phyloP scores from a whole-genome alignment of 208 protist species.

The Strigomonas galati region DNA sequence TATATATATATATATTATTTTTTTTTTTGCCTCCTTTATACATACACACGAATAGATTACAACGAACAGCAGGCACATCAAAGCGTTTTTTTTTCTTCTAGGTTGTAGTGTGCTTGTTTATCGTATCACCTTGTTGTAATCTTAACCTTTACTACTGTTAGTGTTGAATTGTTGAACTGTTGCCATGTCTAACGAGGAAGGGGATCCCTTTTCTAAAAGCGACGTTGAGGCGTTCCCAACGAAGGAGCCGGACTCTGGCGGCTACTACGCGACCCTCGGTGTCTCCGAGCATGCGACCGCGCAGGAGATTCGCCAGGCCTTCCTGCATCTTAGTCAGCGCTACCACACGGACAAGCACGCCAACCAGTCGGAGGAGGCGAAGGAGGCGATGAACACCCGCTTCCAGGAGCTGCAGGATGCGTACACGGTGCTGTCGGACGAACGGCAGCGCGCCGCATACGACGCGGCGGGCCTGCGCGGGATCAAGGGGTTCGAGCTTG shows the following conservation, averaged over 20 bases:
- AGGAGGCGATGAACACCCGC: conserved; percentile 68
- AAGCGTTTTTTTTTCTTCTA: neutral
- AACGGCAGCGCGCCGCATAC: conserved; percentile 71
- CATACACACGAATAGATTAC: conserved; percentile 6
- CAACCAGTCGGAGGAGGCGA: conserved; percentile 28
- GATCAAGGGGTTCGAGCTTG: conserved; percentile 45
- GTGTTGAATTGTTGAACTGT: too few species aligned
- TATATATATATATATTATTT: neutral
- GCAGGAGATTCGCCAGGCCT: conserved; percentile 69
- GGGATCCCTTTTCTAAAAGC: neutral
- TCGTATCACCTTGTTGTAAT: conserved; percentile 2
- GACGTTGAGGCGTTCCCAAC: neutral
- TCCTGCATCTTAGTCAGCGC: conserved; percentile 68
- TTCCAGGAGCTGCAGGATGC: conserved; percentile 81
- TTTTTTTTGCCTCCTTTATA: conserved; percentile 11
- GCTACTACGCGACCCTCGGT: conserved; percentile 79
- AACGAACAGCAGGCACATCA: neutral
- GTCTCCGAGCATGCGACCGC: conserved; percentile 43
- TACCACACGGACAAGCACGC: conserved; percentile 89
- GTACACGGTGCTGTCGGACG: conserved; percentile 75
- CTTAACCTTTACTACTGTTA: conserved; percentile 10
- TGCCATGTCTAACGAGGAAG: too few species aligned
- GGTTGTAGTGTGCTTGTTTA: conserved; percentile 5
- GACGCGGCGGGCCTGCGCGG: conserved; percentile 55
- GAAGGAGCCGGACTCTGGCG: conserved; percentile 35